Conservation (phyloP, 2,329 filamentous ascomycete genomes). For the Fusarium metavorans region DNA sequence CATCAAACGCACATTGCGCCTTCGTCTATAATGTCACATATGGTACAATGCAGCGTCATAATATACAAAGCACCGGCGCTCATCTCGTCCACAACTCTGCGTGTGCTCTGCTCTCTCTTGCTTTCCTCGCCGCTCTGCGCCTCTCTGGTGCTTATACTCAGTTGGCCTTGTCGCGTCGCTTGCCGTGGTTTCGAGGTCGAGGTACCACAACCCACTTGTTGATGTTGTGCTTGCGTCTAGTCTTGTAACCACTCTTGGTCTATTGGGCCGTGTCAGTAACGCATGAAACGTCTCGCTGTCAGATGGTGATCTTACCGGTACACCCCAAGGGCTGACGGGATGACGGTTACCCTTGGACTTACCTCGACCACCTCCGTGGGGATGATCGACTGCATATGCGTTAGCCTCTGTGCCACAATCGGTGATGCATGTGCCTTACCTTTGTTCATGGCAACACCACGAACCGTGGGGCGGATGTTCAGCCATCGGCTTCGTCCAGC, state of each 20-base stretch:
- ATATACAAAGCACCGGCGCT: constrained; percentile 45
- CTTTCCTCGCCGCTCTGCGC: not conserved
- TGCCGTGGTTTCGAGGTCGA: constrained; percentile 89
- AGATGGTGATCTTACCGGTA: constrained; percentile 76
- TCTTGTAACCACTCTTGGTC: constrained; percentile 93
- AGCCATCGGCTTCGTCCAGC: constrained; percentile 94
- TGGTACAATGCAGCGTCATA: constrained; percentile 49
- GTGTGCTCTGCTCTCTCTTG: constrained; percentile 26
- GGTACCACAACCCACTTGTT: constrained; percentile 93
- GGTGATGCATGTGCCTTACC: constrained; percentile 62
- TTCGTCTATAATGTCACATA: constrained; percentile 50
- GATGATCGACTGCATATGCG: constrained; percentile 79
- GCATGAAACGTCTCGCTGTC: not conserved
- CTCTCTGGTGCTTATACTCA: constrained; percentile 42
- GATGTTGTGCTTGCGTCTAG: constrained; percentile 85
- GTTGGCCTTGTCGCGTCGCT: constrained; percentile 76
- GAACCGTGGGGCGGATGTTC: constrained; percentile 92
- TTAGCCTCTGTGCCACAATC: constrained; percentile 23
- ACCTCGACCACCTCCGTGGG: constrained; percentile 97
- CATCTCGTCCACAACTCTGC: constrained; percentile 19
- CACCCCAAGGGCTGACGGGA: constrained; percentile 96
- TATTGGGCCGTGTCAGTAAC: constrained; percentile 45
- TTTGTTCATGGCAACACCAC: constrained; percentile 99
- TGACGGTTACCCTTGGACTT: constrained; percentile 99
- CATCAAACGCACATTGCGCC: constrained; percentile 31